Evolutionary conservation across 306 rosid genomes (phyloP).

Genomic region (Cucumis sativus): DNA sequence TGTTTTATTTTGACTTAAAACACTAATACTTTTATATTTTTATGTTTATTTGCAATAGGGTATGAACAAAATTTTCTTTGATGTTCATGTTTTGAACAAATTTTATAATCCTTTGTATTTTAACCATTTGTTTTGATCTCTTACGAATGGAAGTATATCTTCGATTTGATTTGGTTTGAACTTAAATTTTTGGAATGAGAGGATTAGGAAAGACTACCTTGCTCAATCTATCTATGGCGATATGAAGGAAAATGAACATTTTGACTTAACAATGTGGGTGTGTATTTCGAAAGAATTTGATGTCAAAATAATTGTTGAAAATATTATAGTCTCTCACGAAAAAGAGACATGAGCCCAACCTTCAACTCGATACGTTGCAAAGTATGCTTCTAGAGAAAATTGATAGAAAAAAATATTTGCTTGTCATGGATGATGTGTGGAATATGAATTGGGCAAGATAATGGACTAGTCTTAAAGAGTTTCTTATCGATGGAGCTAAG

Average conservation of each 20-base stretch:
- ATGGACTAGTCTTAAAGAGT: too few relatives aligned
- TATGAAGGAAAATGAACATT: background rate
- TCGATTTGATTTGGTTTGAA: too few relatives aligned
- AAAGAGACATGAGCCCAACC: background rate
- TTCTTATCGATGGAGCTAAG: too few relatives aligned
- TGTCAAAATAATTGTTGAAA: background rate
- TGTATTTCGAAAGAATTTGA: slow-evolving; percentile 8
- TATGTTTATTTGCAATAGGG: too few relatives aligned
- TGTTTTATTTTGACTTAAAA: too few relatives aligned
- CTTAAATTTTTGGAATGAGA: background rate
- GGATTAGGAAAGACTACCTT: slow-evolving; percentile 4
- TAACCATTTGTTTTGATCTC: too few relatives aligned
- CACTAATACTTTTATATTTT: too few relatives aligned
- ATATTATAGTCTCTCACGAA: background rate
- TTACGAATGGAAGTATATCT: too few relatives aligned
- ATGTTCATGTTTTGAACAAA: too few relatives aligned
- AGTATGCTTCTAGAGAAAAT: too few relatives aligned
- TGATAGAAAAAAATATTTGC: background rate
- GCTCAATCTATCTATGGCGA: background rate
- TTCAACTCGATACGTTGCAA: background rate
- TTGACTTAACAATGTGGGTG: slow-evolving; percentile 13
- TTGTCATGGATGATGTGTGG: background rate
- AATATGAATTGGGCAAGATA: background rate
- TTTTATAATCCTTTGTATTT: too few relatives aligned
- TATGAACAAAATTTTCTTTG: too few relatives aligned